phyloP scores from a whole-genome alignment of 1,139 yeast species.

The Protomyces macrosporus region DNA sequence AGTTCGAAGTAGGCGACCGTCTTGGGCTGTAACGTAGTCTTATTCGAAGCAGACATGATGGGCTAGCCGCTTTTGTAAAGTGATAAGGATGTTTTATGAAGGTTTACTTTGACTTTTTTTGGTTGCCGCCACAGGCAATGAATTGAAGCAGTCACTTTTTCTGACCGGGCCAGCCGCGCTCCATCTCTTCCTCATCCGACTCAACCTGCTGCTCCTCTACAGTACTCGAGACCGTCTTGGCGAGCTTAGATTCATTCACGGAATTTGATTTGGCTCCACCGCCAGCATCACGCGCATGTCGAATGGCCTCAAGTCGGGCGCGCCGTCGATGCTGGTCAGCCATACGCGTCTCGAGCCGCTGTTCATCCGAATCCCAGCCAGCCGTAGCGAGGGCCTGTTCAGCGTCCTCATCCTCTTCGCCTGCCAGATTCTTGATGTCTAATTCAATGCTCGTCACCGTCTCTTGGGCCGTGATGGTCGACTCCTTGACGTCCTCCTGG shows the following conservation, averaged over 20 bases:
- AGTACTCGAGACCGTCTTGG: neutral
- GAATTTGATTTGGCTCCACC: neutral
- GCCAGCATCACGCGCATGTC: neutral
- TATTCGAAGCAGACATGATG: neutral
- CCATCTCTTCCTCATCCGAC: neutral
- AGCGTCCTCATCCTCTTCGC: conserved; percentile 5
- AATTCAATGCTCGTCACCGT: neutral
- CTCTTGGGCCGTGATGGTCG: neutral
- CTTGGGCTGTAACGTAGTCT: conserved; percentile 5
- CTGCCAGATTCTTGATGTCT: neutral
- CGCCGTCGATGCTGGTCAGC: conserved; percentile 7
- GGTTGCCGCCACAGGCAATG: conserved; percentile 6
- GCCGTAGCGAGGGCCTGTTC: neutral
- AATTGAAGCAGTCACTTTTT: neutral
- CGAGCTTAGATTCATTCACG: neutral
- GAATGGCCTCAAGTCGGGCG: conserved; percentile 1
- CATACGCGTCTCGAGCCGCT: conserved; percentile 7
- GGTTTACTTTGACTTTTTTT: neutral
- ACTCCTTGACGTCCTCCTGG: neutral
- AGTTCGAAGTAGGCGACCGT: conserved; percentile 20
- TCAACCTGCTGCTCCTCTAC: neutral
- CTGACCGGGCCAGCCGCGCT: neutral
- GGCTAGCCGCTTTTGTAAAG: neutral
- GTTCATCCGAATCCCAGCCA: conserved; percentile 4
- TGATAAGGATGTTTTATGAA: neutral